Conservation (phyloP, 2,329 filamentous ascomycete genomes). For the Aspergillus ruber region DNA sequence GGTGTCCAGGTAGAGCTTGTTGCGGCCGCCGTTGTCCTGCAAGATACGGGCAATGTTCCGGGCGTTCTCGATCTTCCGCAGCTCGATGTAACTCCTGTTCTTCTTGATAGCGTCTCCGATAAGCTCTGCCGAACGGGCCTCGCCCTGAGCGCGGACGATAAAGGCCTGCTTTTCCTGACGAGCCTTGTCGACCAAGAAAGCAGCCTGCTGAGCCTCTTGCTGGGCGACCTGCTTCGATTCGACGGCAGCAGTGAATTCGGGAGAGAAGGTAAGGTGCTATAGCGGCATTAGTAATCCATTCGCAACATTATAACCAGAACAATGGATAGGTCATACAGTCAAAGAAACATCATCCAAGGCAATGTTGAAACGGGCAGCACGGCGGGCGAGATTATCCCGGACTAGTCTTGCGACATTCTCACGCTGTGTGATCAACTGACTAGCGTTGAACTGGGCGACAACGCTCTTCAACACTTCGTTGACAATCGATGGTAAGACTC, state of each 20-base stretch:
- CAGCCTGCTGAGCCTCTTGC: conserved; percentile 93
- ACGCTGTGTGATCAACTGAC: conserved; percentile 96
- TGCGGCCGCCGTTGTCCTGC: conserved; percentile 78
- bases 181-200: conserved; percentile 97
- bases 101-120: conserved; percentile 99
- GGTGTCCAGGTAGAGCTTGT: conserved; percentile 89
- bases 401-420: conserved; percentile 91
- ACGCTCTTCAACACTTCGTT: conserved; percentile 99
- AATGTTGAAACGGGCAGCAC: conserved; percentile 95
- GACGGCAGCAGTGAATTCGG: conserved; percentile 63
- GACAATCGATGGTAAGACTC: conserved; percentile 92
- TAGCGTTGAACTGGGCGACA: conserved; percentile 97
- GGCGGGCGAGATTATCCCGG: conserved; percentile 81
- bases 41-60: conserved; percentile 79
- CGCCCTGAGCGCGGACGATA: conserved; percentile 97
- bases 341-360: conserved; percentile 94
- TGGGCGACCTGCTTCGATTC: conserved; percentile 65
- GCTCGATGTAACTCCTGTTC: conserved; percentile 90
- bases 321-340: conserved; percentile 57
- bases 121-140: conserved; percentile 93
- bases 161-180: conserved; percentile 99
- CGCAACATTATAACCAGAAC: background rate
- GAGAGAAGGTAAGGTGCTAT: conserved; percentile 62
- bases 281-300: conserved; percentile 5
- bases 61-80: conserved; percentile 97